A percentile compares a stretch with the other conserved stretches of the same genome.
These are phyloP conservation scores for Hsuehochloa calcarea DNA, from an alignment of 176 grass and related monocot species.

Conservation along the genomic window DNA sequence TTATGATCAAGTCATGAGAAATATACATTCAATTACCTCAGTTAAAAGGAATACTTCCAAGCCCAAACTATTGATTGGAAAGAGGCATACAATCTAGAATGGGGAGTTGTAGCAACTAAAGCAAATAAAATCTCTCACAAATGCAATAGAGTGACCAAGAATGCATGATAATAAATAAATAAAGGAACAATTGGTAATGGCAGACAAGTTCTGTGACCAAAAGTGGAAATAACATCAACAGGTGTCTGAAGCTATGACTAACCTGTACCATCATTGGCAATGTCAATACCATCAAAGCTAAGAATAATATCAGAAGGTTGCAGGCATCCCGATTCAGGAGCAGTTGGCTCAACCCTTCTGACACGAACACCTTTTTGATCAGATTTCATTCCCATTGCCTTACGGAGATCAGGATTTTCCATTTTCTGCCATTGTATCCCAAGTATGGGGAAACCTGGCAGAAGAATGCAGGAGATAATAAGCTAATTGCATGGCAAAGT, in stretches of 20 bases:
- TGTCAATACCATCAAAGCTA: conserved; percentile 83
- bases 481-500: conserved; percentile 6
- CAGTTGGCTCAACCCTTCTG: conserved; percentile 88
- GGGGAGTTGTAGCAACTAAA: background rate
- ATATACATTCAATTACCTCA: background rate
- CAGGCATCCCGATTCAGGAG: conserved; percentile 72
- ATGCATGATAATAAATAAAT: background rate
- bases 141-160: background rate
- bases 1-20: background rate
- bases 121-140: background rate
- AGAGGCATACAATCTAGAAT: background rate
- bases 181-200: background rate
- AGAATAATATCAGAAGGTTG: conserved; percentile 91
- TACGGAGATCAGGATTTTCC: conserved; percentile 96
- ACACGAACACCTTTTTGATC: conserved; percentile 92
- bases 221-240: background rate
- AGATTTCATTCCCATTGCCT: conserved; percentile 88
- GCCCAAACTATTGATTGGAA: background rate
- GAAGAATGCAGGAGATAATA: conserved; percentile 11
- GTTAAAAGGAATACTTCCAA: background rate
- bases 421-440: conserved; percentile 98
- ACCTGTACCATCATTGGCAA: conserved; percentile 98
- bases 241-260: conserved; percentile 20
- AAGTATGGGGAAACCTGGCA: conserved; percentile 86
- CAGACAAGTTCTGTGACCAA: background rate